Evolutionary conservation across 495 filamentous ascomycete species (phyloP), one percentile per base, ranked within the genome.

Genomic region (Neurospora pannonica): DNA sequence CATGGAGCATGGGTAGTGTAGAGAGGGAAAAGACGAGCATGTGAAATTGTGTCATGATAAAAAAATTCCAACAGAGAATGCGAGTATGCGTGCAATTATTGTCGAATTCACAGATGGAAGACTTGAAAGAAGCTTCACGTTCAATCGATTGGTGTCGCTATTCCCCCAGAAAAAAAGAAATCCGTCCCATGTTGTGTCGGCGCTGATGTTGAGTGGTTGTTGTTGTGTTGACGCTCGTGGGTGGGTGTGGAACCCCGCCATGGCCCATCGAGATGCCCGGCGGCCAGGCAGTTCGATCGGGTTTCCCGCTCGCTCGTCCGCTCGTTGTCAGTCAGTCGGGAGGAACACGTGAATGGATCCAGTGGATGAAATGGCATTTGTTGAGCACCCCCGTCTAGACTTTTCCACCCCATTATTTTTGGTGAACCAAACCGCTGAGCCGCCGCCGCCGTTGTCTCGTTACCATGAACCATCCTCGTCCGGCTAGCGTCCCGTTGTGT

Each of bases 321-420:
- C 42, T 46, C 42, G 42, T 46, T 19, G 62, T 42, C n/a, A 70
- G 48, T 69, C 37, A 62, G 28, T 54, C 13, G 54, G 42, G 67
- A 73, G 67, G 38, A 43, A 72, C 76, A 77, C 76, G 76, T 77
- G 76, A 77, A 77, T 28, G 28, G 15, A 48, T 34, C 36, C 46
- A 38, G 71, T 38, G 54, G 38, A n/a, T 28, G 72, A 42, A 39
- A 71, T 70, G 73, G 71, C 72, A 69, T 72, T 76, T 76, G 75
- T 76, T 76, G 75, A 73, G 74, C 31, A 3, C 11, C 21, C 28
- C 21, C 10, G n/a, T 54, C 54, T 31, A 62, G 54, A 31, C 6
- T 62, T 54, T 28, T 31, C n/a, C n/a, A 17, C 5, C 24, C 54
- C 28, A 34, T 62, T 3, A 19, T 34, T 19, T 46, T 34, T 62